These are phyloP conservation scores for Calonectria naviculata DNA, from an alignment of 2,329 filamentous ascomycete species.

Conservation along the genomic window DNA sequence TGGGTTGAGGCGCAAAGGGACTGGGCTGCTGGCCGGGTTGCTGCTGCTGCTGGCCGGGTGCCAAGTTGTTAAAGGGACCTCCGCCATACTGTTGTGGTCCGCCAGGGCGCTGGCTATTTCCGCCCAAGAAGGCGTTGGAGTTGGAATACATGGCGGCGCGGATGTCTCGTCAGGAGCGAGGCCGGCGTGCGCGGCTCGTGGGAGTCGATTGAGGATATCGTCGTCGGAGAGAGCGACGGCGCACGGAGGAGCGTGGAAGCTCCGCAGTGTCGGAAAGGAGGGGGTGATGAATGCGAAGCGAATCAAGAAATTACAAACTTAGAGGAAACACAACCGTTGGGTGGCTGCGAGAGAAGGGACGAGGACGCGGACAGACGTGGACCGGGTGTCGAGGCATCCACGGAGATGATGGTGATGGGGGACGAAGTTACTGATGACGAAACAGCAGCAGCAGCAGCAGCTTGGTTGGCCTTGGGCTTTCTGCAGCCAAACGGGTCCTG, in stretches of 20 bases:
- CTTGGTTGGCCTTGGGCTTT: background rate
- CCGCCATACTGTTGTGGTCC: conserved; percentile 60
- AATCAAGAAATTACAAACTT: conserved; percentile 1
- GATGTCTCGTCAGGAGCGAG: conserved; percentile 16
- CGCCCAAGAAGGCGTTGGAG: conserved; percentile 86
- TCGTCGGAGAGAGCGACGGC: conserved; percentile 13
- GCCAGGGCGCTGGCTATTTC: conserved; percentile 78
- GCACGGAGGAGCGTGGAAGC: conserved; percentile 37
- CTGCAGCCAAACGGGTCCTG: conserved; percentile 4
- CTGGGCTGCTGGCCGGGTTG: conserved; percentile 61
- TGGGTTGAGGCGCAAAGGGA: conserved; percentile 69
- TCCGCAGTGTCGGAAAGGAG: conserved; percentile 31
- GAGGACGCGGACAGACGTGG: conserved; percentile 7
- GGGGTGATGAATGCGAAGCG: conserved; percentile 2
- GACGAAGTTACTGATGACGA: conserved; percentile 18
- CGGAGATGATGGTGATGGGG: conserved; percentile 13
- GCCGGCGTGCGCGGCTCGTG: conserved; percentile 29
- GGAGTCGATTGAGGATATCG: conserved; percentile 21
- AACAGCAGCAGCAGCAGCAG: background rate
- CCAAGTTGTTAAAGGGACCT: conserved; percentile 57
- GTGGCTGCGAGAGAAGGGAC: background rate
- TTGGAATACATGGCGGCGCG: conserved; percentile 82
- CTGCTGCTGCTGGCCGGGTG: conserved; percentile 57
- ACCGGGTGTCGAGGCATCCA: conserved; percentile 15
- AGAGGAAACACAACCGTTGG: background rate